Base-by-base conservation (phyloP, 805 yeast species). In the Yamadazyma insecticola region DNA sequence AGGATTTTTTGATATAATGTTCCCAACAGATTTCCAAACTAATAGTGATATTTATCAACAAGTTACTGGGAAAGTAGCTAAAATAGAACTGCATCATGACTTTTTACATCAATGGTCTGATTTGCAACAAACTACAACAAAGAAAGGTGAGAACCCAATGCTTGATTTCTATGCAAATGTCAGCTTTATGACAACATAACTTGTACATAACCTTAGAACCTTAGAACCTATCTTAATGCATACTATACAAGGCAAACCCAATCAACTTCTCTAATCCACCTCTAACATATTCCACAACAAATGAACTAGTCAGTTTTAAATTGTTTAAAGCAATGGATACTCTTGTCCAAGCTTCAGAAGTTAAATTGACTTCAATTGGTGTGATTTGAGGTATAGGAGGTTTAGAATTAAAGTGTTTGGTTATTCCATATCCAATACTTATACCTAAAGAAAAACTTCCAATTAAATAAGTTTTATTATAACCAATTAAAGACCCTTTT, bases 1-100 rank as follows among this genome's bases (percentile, higher is more conserved):
- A 50, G 96, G 95, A 0, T 81, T 71, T 48, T 86, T 84, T 51
- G 95, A 86, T 53, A 85, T 86, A 30, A 76, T 84, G 81, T 86
- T 86, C 48, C 85, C 94, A 7, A 86, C 95, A 0, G 82, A 86
- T 47, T 87, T 86, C 53, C 57, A 60, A 6, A 60, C 77, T 6
- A 75, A 78, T 4, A 65, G 73, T 24, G 81, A 78, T 29, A 39
- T 85, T 37, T 87, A 86, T 49, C 60, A 64, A 12, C 72, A 72
- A 39, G 72, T 83, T 11, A 72, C 79, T 13, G 87, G 87, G 0
- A 80, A 74, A 44, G 51, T 68, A 3, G 69, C 79, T 11, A 60
- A 57, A 32, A 71, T 73, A 0, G 64, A 73, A 24, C 56, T 76
- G 22, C 94, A 86, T 54, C 55, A 64, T 6, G 83, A 76, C 12